These are phyloP conservation scores for Adansonia grandidieri DNA, from an alignment of 441 rosid genomes.

Conservation along the genomic window DNA sequence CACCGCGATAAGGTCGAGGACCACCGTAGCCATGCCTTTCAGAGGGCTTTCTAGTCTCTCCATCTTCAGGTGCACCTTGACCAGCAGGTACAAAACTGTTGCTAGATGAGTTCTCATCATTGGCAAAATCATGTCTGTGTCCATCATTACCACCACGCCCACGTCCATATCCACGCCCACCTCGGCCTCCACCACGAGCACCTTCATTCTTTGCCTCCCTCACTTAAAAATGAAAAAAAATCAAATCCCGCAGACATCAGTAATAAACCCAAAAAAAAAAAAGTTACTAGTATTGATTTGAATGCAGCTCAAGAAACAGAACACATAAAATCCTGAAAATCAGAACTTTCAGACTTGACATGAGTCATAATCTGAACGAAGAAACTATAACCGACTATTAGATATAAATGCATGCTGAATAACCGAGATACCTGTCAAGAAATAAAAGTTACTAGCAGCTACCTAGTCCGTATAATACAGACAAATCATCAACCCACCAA, in stretches of 20 bases:
- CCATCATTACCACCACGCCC: slow-evolving; percentile 28
- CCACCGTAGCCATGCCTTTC: slow-evolving; percentile 34
- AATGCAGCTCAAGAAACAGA: background rate
- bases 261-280: background rate
- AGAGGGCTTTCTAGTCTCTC: slow-evolving; percentile 30
- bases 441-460: background rate
- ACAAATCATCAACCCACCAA: too few species aligned
- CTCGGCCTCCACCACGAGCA: slow-evolving; percentile 34
- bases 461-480: background rate
- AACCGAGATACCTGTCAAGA: background rate
- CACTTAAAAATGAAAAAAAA: slow-evolving; percentile 24
- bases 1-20: slow-evolving; percentile 46
- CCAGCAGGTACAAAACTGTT: slow-evolving; percentile 20
- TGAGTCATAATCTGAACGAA: background rate
- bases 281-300: background rate
- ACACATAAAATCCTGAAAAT: background rate
- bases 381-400: background rate
- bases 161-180: slow-evolving; percentile 33
- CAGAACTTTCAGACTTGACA: background rate
- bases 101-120: slow-evolving; percentile 31
- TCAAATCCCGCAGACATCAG: background rate
- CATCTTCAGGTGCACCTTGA: slow-evolving; percentile 36
- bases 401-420: background rate
- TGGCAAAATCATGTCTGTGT: slow-evolving; percentile 29
- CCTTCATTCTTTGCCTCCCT: slow-evolving; percentile 34